A percentile compares a stretch with the other conserved stretches of the same genome.
Evolutionary conservation across 1,284 basidiomycete genomes (phyloP).

Genomic region (Apiotrichum siamense): DNA sequence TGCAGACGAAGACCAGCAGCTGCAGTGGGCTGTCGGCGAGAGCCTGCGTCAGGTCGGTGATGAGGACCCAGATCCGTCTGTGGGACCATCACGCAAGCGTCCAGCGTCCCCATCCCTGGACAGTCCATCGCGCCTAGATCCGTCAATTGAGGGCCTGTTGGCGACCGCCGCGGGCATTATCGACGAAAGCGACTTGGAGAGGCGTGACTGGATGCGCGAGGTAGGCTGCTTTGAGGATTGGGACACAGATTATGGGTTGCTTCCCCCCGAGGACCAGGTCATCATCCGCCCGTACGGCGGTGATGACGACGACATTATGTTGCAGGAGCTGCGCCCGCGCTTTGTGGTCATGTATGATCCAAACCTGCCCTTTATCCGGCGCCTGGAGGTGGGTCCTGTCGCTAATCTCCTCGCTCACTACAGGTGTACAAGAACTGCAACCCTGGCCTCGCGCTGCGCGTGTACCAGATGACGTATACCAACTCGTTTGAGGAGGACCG

Average conservation of each 20-base stretch:
- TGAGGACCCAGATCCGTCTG: not conserved
- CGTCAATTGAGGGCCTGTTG: slow-evolving; percentile 5
- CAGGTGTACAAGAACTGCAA: slow-evolving; percentile 79
- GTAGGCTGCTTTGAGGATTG: slow-evolving; percentile 53
- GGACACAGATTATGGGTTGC: slow-evolving; percentile 73
- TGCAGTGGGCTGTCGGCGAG: slow-evolving; percentile 35
- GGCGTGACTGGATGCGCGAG: slow-evolving; percentile 17
- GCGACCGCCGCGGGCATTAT: slow-evolving; percentile 31
- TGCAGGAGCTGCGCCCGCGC: slow-evolving; percentile 81
- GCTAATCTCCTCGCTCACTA: not conserved
- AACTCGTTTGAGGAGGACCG: slow-evolving; percentile 93
- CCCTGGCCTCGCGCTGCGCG: slow-evolving; percentile 73
- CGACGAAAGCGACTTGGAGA: slow-evolving; percentile 38
- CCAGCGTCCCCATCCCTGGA: slow-evolving; percentile 3
- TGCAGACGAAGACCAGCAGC: slow-evolving; percentile 24
- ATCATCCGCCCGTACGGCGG: slow-evolving; percentile 84
- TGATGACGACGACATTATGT: slow-evolving; percentile 82
- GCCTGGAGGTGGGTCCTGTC: slow-evolving; percentile 66
- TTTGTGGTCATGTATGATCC: slow-evolving; percentile 96
- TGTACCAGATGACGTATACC: slow-evolving; percentile 92
- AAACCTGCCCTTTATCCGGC: slow-evolving; percentile 81
- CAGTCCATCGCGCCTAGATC: slow-evolving; percentile 5
- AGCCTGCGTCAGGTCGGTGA: slow-evolving; percentile 1
- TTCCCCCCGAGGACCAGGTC: slow-evolving; percentile 73
- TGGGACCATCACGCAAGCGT: not conserved